Evolutionary conservation across 106 monocot genomes (phyloP).

Genomic region (Platanthera guangdongensis): DNA sequence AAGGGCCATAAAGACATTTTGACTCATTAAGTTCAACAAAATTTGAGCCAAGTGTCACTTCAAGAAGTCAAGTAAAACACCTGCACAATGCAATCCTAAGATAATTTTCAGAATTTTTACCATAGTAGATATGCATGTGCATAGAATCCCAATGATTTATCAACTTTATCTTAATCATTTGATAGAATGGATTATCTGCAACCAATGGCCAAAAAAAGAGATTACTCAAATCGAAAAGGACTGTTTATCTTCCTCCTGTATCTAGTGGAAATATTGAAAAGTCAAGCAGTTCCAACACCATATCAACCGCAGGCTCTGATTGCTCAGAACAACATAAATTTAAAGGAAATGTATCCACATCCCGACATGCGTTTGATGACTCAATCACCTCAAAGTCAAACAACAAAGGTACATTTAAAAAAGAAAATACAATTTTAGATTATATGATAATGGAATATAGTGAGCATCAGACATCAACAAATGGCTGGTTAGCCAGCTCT

Average conservation of each 20-base stretch:
- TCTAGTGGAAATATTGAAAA: constrained; percentile 25
- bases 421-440: constrained; percentile 20
- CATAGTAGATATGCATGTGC: not conserved
- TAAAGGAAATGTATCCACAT: constrained; percentile 23
- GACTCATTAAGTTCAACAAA: no score
- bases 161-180: not conserved
- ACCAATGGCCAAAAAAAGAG: constrained; percentile 8
- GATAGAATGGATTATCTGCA: constrained; percentile 8
- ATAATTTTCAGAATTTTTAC: not conserved
- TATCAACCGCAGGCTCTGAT: constrained; percentile 37
- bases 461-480: constrained; percentile 10
- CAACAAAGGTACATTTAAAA: constrained; percentile 22
- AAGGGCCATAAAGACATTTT: no score
- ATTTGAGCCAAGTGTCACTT: no score
- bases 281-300: constrained; percentile 48
- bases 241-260: constrained; percentile 15
- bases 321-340: constrained; percentile 46
- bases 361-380: constrained; percentile 14
- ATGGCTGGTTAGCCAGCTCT: constrained; percentile 45
- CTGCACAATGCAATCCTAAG: not conserved
- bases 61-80: no score
- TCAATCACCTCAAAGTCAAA: constrained; percentile 28
- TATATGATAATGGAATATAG: constrained; percentile 8
- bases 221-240: constrained; percentile 28
- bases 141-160: not conserved